Percentiles rank a stretch among this genome's conserved stretches.
These are phyloP conservation scores for Patellifolia procumbens DNA, from an alignment of 179 eudicot genomes.

Conservation along the genomic window DNA sequence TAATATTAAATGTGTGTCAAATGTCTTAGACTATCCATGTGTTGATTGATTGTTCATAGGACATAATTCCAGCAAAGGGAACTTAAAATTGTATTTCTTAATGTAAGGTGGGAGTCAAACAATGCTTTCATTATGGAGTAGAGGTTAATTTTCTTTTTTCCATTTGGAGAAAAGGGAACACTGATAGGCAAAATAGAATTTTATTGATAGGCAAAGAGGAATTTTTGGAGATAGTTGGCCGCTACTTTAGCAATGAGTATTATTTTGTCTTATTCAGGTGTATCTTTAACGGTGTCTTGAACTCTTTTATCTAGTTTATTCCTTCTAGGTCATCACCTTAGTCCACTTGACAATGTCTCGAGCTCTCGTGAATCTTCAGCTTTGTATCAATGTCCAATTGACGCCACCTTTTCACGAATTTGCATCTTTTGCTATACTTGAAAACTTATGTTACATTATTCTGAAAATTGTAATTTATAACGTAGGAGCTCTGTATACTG, in stretches of 20 bases:
- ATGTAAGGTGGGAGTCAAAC: neutral
- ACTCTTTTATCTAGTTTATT: neutral
- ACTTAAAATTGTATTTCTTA: neutral
- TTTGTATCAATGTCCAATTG: neutral
- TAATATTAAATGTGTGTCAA: too few species aligned
- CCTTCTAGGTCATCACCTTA: neutral
- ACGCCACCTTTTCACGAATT: neutral
- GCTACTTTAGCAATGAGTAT: too few species aligned
- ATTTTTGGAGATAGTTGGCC: neutral
- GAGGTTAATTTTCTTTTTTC: neutral
- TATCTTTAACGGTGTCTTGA: neutral
- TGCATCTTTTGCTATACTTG: neutral
- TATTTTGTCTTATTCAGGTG: neutral
- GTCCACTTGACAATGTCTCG: conserved; percentile 2
- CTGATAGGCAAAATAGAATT: neutral
- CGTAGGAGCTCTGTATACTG: conserved; percentile 79
- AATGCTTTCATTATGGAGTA: neutral
- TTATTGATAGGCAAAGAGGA: neutral
- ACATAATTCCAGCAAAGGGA: neutral
- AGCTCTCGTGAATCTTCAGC: neutral
- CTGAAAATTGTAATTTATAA: neutral
- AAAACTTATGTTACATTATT: neutral
- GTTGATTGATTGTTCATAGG: too few species aligned
- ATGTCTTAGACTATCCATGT: too few species aligned
- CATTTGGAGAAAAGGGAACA: neutral